A percentile compares a stretch with the other conserved stretches of the same genome.
Evolutionary conservation across 176 grass and related monocot species (phyloP).

Genomic region (Stipa capillata): DNA sequence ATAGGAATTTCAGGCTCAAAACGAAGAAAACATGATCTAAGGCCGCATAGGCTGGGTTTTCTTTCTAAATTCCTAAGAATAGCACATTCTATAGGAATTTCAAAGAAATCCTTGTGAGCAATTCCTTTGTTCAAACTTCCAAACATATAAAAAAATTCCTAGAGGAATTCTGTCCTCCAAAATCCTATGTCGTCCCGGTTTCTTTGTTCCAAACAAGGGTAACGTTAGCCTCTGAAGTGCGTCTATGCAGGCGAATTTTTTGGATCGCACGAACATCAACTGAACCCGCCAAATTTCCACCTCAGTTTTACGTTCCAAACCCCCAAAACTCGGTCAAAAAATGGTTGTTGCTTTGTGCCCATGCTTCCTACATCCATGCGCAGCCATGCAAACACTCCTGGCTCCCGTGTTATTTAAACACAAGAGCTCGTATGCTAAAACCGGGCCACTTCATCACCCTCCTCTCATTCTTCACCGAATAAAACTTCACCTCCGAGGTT

Average conservation of each 20-base stretch:
- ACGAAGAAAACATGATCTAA: no score
- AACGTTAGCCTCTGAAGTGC: no score
- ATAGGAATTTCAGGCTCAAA: no score
- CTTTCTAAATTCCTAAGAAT: no score
- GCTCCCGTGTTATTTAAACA: slow-evolving; percentile 3
- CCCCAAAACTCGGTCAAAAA: not conserved
- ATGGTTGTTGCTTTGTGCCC: not conserved
- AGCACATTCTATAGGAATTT: no score
- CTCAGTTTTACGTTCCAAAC: not conserved
- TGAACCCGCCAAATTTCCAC: not conserved
- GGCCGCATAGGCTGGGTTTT: no score
- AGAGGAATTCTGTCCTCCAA: not conserved
- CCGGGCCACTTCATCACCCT: slow-evolving; percentile 24
- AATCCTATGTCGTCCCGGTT: no score
- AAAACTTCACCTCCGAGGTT: not conserved
- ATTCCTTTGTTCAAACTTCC: no score
- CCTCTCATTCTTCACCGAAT: slow-evolving; percentile 7
- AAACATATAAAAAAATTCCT: no score
- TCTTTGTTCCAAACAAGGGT: not conserved
- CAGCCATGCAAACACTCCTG: not conserved
- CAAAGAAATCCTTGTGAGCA: no score
- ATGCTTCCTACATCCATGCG: not conserved
- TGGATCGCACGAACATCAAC: not conserved
- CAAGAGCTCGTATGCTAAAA: not conserved
- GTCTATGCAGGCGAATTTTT: no score